Evolutionary conservation across 768 basidiomycete species (phyloP).

Genomic region (Rhizopogon roseolus): DNA sequence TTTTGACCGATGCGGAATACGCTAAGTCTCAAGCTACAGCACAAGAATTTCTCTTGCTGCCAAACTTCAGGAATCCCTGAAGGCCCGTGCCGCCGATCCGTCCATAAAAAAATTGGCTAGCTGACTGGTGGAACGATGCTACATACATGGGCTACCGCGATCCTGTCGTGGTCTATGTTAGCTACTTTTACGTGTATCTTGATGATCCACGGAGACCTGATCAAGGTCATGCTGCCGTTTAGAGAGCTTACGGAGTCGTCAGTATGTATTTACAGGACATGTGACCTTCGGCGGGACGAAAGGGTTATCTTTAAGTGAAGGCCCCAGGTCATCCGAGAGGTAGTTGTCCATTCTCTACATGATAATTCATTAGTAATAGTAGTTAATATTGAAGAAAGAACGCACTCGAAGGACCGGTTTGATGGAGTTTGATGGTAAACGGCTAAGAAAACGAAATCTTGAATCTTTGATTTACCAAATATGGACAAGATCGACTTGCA

Average conservation of each 20-base stretch:
- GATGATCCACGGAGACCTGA: constrained; percentile 55
- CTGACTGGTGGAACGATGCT: constrained; percentile 96
- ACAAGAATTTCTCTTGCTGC: constrained; percentile 63
- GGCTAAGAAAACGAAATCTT: background rate
- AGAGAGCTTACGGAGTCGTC: constrained; percentile 79
- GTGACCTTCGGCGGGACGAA: constrained; percentile 38
- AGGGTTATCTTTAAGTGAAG: constrained; percentile 40
- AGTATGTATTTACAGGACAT: constrained; percentile 41
- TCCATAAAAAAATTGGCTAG: constrained; percentile 76
- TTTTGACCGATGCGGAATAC: constrained; percentile 62
- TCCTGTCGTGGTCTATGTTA: constrained; percentile 87
- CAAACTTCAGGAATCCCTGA: constrained; percentile 73
- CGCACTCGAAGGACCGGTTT: background rate
- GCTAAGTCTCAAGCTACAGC: constrained; percentile 54
- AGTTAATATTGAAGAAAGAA: background rate
- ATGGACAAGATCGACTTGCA: background rate
- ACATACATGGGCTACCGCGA: constrained; percentile 89
- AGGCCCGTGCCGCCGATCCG: constrained; percentile 64
- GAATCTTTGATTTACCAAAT: background rate
- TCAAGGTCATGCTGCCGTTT: constrained; percentile 86
- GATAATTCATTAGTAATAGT: background rate
- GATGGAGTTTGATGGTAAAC: background rate
- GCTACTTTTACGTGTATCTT: constrained; percentile 91
- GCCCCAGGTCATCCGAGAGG: background rate
- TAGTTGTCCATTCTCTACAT: background rate